Conservation (phyloP, 2,329 filamentous ascomycete species). For the Colletotrichum sp. region DNA sequence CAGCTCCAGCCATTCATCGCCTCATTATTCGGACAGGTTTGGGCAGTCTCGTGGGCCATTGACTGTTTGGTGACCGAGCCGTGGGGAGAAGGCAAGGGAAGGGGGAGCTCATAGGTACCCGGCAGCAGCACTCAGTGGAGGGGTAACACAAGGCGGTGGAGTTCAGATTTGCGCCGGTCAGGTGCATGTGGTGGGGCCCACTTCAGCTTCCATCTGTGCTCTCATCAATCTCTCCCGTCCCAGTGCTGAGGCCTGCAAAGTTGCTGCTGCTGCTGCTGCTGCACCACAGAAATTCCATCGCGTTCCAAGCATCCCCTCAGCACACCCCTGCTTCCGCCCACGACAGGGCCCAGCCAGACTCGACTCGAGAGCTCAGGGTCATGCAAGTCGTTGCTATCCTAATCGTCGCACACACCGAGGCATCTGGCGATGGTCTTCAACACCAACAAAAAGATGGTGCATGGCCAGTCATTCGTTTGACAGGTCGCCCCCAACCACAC, state of each 20-base stretch:
- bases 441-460: not conserved
- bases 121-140: not conserved
- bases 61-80: constrained; percentile 16
- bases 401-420: not conserved
- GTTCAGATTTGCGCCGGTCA: not conserved
- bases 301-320: not conserved
- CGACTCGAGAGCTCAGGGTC: not conserved
- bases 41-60: not conserved
- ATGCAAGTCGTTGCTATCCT: not conserved
- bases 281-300: not conserved
- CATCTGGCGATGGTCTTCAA: not conserved
- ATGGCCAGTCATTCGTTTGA: not conserved
- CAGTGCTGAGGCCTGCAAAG: too few species aligned
- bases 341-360: not conserved
- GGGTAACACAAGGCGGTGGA: not conserved
- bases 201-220: not conserved
- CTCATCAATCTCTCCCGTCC: too few species aligned
- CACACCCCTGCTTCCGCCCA: not conserved
- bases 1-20: not conserved
- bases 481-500: not conserved
- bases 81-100: not conserved
- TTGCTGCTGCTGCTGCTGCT: not conserved
- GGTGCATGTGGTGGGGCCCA: not conserved
- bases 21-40: not conserved
- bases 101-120: not conserved